Conservation (phyloP, 768 basidiomycete genomes). For the Jaapia argillacea region DNA sequence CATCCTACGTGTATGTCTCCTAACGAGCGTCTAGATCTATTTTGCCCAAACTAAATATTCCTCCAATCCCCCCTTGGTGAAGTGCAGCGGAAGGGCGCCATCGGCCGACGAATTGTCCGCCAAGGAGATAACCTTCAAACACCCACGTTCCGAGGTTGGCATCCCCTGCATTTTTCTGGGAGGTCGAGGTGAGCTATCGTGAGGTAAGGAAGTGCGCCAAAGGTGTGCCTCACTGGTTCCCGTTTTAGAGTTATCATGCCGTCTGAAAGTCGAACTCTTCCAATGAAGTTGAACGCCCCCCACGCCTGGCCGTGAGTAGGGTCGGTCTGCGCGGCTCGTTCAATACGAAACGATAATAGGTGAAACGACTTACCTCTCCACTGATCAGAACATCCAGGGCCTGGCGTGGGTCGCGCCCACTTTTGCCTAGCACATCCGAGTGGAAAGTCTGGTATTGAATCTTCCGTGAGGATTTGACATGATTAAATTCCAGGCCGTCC, state of each 20-base stretch:
- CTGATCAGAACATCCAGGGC: not conserved
- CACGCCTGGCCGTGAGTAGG: constrained; percentile 33
- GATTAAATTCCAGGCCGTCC: not conserved
- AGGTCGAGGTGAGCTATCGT: too few species aligned
- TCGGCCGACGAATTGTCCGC: not conserved
- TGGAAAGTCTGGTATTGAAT: not conserved
- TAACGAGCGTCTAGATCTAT: too few species aligned
- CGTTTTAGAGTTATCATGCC: constrained; percentile 56
- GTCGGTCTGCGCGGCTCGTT: not conserved
- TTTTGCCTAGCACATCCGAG: not conserved
- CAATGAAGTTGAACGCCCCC: constrained; percentile 77
- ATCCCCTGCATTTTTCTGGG: too few species aligned
- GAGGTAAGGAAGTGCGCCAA: too few species aligned
- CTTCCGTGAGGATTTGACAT: not conserved
- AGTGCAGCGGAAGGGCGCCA: too few species aligned
- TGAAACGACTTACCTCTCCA: not conserved
- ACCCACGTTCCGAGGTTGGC: not conserved
- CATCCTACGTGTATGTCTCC: too few species aligned
- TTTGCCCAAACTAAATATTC: too few species aligned
- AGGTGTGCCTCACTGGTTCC: not conserved
- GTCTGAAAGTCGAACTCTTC: constrained; percentile 73
- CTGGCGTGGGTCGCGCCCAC: not conserved
- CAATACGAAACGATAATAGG: not conserved
- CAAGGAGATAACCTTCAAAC: not conserved
- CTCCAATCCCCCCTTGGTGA: too few species aligned